Conservation (phyloP, 2,329 filamentous ascomycete genomes). For the Intubia oerlemansii region DNA sequence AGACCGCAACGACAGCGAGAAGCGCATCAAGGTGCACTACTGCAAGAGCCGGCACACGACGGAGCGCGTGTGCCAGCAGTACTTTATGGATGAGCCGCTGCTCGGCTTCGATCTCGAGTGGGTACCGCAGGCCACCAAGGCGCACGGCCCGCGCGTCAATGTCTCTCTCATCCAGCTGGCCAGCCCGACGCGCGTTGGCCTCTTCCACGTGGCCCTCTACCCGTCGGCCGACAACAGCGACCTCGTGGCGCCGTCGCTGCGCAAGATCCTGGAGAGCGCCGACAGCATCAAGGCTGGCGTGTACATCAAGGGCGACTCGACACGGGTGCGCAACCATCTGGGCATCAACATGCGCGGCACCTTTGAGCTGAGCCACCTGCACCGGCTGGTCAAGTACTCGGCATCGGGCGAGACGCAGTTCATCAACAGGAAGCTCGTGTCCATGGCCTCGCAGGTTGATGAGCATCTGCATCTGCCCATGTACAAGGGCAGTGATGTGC, state of each 20-base stretch:
- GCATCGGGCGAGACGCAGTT: conserved; percentile 23
- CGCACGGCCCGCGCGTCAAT: conserved; percentile 36
- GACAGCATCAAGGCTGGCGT: conserved; percentile 58
- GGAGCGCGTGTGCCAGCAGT: conserved; percentile 39
- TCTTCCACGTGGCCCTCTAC: conserved; percentile 62
- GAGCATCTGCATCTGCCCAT: conserved; percentile 53
- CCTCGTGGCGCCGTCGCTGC: conserved; percentile 50
- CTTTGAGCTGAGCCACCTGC: conserved; percentile 67
- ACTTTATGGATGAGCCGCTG: conserved; percentile 47
- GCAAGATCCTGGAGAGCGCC: conserved; percentile 48
- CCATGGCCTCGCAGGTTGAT: conserved; percentile 47
- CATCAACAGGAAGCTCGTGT: conserved; percentile 46
- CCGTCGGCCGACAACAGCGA: conserved; percentile 20
- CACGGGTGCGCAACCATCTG: conserved; percentile 45
- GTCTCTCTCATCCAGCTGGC: conserved; percentile 72
- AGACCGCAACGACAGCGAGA: conserved; percentile 11
- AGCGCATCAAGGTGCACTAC: conserved; percentile 50
- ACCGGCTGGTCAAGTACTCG: conserved; percentile 53
- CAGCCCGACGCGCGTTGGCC: conserved; percentile 49
- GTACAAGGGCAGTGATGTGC: conserved; percentile 48
- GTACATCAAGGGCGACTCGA: conserved; percentile 47
- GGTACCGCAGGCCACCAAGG: conserved; percentile 29
- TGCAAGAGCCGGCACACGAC: conserved; percentile 46
- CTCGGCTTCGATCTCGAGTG: conserved; percentile 89
- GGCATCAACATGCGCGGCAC: conserved; percentile 41